phyloP scores from a whole-genome alignment of 2,329 filamentous ascomycete species.

The Penicillium paneum region DNA sequence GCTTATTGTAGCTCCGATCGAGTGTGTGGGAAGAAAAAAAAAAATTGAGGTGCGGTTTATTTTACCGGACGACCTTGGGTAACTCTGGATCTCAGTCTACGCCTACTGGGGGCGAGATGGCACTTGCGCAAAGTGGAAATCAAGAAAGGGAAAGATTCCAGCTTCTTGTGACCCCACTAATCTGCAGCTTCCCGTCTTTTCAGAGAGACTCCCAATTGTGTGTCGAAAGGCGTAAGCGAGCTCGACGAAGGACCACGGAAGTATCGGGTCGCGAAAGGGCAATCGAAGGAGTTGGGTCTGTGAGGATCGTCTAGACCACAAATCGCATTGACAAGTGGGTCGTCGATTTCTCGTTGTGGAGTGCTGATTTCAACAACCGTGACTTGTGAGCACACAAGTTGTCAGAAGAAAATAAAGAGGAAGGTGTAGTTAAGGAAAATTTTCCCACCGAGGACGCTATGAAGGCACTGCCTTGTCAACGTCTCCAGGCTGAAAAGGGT shows the following conservation, averaged over 20 bases:
- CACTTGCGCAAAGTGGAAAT: conserved; percentile 27
- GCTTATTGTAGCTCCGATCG: conserved; percentile 39
- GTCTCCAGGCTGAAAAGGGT: conserved; percentile 1
- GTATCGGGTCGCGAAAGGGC: conserved; percentile 4
- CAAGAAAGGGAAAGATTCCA: conserved; percentile 23
- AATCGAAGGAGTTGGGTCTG: conserved; percentile 1
- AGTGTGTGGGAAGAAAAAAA: neutral
- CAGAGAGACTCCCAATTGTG: conserved; percentile 19
- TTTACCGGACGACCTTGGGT: conserved; percentile 26
- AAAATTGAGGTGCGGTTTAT: conserved; percentile 15
- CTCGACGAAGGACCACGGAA: neutral
- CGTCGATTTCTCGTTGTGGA: conserved; percentile 5
- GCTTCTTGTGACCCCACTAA: conserved; percentile 31
- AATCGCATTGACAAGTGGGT: conserved; percentile 26
- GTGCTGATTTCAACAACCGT: conserved; percentile 11
- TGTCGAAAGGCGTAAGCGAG: neutral
- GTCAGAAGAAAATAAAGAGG: conserved; percentile 5
- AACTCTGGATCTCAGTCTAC: conserved; percentile 22
- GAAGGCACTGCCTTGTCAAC: conserved; percentile 20
- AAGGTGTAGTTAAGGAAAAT: neutral
- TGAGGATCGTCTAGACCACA: conserved; percentile 21
- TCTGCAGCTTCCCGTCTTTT: conserved; percentile 26
- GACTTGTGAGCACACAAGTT: conserved; percentile 12
- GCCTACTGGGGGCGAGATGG: conserved; percentile 22
- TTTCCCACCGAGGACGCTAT: conserved; percentile 8